A percentile compares a stretch with the other conserved stretches of the same genome.
Conservation (phyloP, 192 early-diverging fungal genomes). For the Coemansia sp. region DNA sequence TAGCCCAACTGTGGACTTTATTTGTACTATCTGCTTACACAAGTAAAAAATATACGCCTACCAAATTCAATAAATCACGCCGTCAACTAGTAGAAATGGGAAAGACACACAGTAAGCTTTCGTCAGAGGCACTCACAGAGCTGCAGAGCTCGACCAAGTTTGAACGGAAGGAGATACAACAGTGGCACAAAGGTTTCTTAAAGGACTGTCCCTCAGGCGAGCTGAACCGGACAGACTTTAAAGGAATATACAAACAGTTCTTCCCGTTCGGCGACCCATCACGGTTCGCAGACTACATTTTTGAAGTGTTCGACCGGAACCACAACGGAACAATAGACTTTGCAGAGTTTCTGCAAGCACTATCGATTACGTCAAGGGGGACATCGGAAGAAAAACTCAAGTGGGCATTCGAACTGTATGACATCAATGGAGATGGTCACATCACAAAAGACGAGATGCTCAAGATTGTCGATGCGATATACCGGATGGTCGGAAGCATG, state of each 20-base stretch:
- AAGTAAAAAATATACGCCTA: too few species aligned
- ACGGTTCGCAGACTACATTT: conserved; percentile 86
- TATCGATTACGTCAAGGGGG: conserved; percentile 82
- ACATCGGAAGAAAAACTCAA: conserved; percentile 79
- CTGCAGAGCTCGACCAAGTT: conserved; percentile 80
- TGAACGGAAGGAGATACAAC: conserved; percentile 91
- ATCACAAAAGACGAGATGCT: conserved; percentile 90
- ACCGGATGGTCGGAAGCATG: conserved; percentile 91
- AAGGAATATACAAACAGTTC: conserved; percentile 92
- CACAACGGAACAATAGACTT: conserved; percentile 89
- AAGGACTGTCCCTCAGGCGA: conserved; percentile 88
- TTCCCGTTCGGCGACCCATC: conserved; percentile 96
- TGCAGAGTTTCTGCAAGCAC: conserved; percentile 85
- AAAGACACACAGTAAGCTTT: conserved; percentile 82
- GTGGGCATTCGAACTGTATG: conserved; percentile 89
- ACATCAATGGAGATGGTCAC: conserved; percentile 84
- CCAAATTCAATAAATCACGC: background rate
- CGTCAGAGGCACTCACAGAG: conserved; percentile 71
- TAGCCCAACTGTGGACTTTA: too few species aligned
- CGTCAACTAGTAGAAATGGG: conserved; percentile 58
- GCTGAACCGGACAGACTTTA: conserved; percentile 82
- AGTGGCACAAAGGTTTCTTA: conserved; percentile 96
- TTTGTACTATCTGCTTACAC: too few species aligned
- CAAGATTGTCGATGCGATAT: conserved; percentile 89
- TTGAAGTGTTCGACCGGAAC: conserved; percentile 89